Evolutionary conservation across 345 rosid genomes (phyloP), one percentile per base, ranked within the genome.

Genomic region (Ricinus communis): DNA sequence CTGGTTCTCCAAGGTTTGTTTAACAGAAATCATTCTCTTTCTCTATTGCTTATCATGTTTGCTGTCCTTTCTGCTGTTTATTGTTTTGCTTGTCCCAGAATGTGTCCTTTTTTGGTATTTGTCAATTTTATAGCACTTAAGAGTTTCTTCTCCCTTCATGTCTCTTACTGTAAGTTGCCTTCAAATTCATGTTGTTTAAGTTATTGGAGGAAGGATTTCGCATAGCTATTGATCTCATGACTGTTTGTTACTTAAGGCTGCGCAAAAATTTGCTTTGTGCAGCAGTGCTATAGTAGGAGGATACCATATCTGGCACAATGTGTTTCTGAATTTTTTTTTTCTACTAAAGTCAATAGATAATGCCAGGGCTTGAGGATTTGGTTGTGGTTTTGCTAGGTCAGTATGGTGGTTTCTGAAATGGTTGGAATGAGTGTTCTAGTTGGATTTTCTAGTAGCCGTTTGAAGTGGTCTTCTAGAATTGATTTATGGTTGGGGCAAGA

Each of bases 1-100:
- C 85, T 15, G 84, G 85, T 49, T 87, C 91, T 43, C 73, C 85
- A 45, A 90, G 91, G 97, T 90, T 16, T 11, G 74, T 65, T 46
- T 70, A n/a, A 27, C 30, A 5, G 59, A 38, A 24, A 40, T 52
- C 38, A 24, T 31, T 40, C 8, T 18, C 25, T 28, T 10, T 27
- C 63, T 15, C 21, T 41, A 2, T 30, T 3, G 8, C 27, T 36
- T 22, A n/a, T 60, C 16, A 9, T 60, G 36, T 30, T 19, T 65
- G 41, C 53, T 1, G 16, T 25, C 3, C 8, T 9, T 51, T 62
- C 1, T 25, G 15, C 38, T 21, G 65, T 30, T 24, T 49, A 52
- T 16, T 28, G 11, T 15, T 24, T 25, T 68, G 0, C 41, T 55
- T 24, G 10, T 7, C 31, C 21, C 22, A 16, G 40, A 40, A 28